Evolutionary conservation across 1,284 basidiomycete species (phyloP).

Genomic region (Wallemia mellicola): DNA sequence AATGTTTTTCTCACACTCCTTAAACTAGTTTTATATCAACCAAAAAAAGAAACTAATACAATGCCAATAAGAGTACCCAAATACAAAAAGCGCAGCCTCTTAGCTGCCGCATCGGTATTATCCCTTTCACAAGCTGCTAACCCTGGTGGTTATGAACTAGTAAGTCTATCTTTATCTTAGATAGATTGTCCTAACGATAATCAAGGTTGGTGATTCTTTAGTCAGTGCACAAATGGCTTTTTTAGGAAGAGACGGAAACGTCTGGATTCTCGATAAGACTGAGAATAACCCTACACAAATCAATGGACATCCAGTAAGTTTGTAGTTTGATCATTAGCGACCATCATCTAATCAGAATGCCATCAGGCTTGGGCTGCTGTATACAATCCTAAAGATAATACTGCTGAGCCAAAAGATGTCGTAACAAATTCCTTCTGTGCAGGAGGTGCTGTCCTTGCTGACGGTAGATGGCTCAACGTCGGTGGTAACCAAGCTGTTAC

Average conservation of each 20-base stretch:
- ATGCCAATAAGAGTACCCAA: too few relatives aligned
- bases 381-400: constrained; percentile 19
- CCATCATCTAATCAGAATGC: constrained; percentile 9
- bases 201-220: not conserved
- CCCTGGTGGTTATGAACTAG: not conserved
- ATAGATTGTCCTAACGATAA: not conserved
- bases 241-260: constrained; percentile 2
- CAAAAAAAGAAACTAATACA: not conserved
- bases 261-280: constrained; percentile 21
- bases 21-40: not conserved
- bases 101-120: not conserved
- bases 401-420: constrained; percentile 29
- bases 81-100: not conserved
- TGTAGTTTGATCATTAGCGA: constrained; percentile 2
- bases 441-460: constrained; percentile 20
- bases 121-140: not conserved
- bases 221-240: not conserved
- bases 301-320: constrained; percentile 25
- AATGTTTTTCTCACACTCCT: not conserved
- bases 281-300: constrained; percentile 29
- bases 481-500: constrained; percentile 49
- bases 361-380: constrained; percentile 20
- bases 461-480: constrained; percentile 22
- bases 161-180: not conserved
- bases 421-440: constrained; percentile 48